Base-by-base conservation (phyloP, 441 rosid genomes). In the Breynia disticha region DNA sequence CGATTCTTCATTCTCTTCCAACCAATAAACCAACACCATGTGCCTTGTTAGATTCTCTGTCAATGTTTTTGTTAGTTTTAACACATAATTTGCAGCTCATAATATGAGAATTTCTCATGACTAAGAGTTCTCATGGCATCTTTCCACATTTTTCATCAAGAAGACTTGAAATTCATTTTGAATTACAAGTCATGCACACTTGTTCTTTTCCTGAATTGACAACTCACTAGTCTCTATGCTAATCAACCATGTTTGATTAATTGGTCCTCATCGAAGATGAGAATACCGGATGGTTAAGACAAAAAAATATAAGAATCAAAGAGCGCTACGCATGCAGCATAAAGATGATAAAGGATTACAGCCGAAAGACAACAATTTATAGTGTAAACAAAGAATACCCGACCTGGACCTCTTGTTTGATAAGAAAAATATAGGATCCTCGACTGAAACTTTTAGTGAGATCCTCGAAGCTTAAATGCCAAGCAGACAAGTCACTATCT, bases 41-140 rank as follows among this genome's bases (percentile, higher is more conserved):
- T 61, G 52, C 70, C 78, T 56, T 18, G 70, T 61, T 55, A 56
- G 65, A 61, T 73, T 75, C 81, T 61, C 21, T 15, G n/a, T 21
- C 22, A 46, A 50, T 18, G 46, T 16, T 19, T 48, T 14, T 21
- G 6, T 32, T 6, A 54, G 7, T 44, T n/a, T 7, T 12, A 7
- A 19, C 18, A 17, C 14, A 2, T 16, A 24, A 24, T 37, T 37
- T 6, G 19, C 18, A 16, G 11, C 47, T 43, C 38, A 53, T 39
- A 7, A 3, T 41, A 22, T 3, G 17, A 46, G 57, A 32, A 43
- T 61, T 41, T 48, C 28, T 16, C 2, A 16, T 18, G 10, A 44
- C 52, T 37, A 49, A 52, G 47, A 58, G 32, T 55, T 46, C 54
- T 19, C 45, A 48, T 56, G 69, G 24, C 48, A 52, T 52, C 51